These are phyloP conservation scores for Mucor irregularis DNA, from an alignment of 371 early-diverging fungal genomes.

Conservation along the genomic window DNA sequence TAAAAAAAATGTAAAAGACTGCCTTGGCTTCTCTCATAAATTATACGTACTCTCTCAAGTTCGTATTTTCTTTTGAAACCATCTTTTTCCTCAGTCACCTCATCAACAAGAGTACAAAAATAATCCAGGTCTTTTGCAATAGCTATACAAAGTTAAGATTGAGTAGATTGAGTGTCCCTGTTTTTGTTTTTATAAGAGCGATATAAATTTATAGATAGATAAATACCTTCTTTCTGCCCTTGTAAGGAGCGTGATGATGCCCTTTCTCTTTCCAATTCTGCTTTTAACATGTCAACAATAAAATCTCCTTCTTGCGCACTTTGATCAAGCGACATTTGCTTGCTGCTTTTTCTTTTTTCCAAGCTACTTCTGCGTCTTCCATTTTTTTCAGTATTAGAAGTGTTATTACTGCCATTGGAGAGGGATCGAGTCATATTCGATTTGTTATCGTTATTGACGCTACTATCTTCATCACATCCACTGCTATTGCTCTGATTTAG, in stretches of 20 bases:
- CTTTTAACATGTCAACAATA: constrained; percentile 12
- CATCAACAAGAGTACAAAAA: constrained; percentile 49
- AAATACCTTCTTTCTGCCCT: constrained; percentile 48
- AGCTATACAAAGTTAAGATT: constrained; percentile 19
- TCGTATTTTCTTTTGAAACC: constrained; percentile 32
- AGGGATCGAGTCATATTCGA: constrained; percentile 8
- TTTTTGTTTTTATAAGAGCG: neutral
- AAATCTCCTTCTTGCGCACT: constrained; percentile 2
- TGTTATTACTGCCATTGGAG: constrained; percentile 9
- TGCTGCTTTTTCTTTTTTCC: constrained; percentile 1
- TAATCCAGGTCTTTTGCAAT: constrained; percentile 50
- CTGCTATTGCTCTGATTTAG: constrained; percentile 1
- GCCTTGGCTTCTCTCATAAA: too few species aligned
- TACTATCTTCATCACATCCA: neutral
- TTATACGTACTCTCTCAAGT: constrained; percentile 30
- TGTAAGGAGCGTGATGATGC: constrained; percentile 33
- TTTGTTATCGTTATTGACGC: constrained; percentile 10
- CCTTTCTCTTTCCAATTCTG: constrained; percentile 38
- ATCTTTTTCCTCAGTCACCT: constrained; percentile 52
- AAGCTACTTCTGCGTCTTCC: neutral
- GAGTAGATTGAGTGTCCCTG: neutral
- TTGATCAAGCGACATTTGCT: neutral
- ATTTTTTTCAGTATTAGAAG: neutral
- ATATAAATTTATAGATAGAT: neutral
- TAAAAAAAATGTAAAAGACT: neutral